A percentile compares a stretch with the other conserved stretches of the same genome.
Conservation (phyloP, 139 green algal genomes). For the Chlamydomonas asymmetrica region DNA sequence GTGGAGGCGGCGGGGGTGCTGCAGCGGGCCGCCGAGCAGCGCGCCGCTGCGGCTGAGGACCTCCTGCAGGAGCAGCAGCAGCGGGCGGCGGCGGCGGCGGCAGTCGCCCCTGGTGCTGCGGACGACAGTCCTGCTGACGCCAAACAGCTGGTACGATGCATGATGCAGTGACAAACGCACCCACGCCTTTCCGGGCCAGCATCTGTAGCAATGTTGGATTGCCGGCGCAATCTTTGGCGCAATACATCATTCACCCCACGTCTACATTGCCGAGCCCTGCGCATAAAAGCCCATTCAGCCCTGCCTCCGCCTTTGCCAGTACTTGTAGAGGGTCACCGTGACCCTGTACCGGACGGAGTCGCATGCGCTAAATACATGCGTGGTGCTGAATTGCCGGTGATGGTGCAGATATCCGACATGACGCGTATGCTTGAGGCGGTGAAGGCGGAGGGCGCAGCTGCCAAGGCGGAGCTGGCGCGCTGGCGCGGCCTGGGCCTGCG, state of each 20-base stretch:
- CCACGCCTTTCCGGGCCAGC: not conserved
- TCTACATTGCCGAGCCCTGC: too few relatives aligned
- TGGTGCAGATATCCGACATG: not conserved
- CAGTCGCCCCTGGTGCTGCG: not conserved
- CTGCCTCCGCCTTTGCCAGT: not conserved
- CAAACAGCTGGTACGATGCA: too few relatives aligned
- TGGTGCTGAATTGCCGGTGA: not conserved
- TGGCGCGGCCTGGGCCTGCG: constrained; percentile 32
- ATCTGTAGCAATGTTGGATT: not conserved
- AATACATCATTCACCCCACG: too few relatives aligned
- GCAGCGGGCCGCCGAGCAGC: constrained; percentile 7
- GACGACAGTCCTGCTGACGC: not conserved
- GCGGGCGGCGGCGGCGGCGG: not conserved
- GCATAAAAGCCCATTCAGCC: too few relatives aligned
- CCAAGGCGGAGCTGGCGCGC: constrained; percentile 3
- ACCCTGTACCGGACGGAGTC: not conserved
- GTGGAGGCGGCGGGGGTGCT: constrained; percentile 9
- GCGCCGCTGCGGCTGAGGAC: constrained; percentile 23
- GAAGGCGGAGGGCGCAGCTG: not conserved
- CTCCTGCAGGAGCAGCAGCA: not conserved
- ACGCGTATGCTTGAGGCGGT: not conserved
- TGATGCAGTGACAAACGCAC: not conserved
- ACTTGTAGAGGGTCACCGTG: not conserved
- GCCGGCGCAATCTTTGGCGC: not conserved
- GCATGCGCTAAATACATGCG: not conserved